Evolutionary conservation across 495 filamentous ascomycete species (phyloP).

Genomic region (Chaetomium tenue): DNA sequence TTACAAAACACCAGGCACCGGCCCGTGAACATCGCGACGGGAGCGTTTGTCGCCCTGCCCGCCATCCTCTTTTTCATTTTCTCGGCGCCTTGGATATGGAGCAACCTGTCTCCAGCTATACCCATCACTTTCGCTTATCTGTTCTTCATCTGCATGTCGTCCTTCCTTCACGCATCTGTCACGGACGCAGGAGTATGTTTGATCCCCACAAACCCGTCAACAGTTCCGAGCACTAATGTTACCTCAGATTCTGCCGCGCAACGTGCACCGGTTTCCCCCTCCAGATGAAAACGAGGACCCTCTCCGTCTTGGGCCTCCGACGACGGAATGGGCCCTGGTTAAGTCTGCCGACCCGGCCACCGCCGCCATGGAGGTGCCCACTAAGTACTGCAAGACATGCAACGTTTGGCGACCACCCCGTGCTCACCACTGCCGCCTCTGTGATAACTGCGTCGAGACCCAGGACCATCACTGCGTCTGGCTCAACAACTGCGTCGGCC

Average conservation of each 20-base stretch:
- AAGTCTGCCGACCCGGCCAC: slow-evolving; percentile 68
- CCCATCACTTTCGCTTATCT: slow-evolving; percentile 88
- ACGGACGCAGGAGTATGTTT: slow-evolving; percentile 85
- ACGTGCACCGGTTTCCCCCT: slow-evolving; percentile 60
- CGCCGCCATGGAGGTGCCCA: slow-evolving; percentile 92
- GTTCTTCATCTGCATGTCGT: slow-evolving; percentile 85
- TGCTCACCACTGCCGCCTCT: slow-evolving; percentile 92
- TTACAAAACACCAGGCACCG: slow-evolving; percentile 83
- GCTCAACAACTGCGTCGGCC: slow-evolving; percentile 97
- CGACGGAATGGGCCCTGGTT: slow-evolving; percentile 87
- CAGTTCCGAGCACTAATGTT: slow-evolving; percentile 24
- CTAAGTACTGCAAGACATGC: slow-evolving; percentile 96
- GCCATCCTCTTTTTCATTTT: slow-evolving; percentile 77
- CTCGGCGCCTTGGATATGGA: slow-evolving; percentile 89
- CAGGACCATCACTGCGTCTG: slow-evolving; percentile 99
- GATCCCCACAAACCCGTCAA: background rate
- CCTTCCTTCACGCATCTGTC: slow-evolving; percentile 86
- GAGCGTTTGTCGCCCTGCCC: slow-evolving; percentile 71
- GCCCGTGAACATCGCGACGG: slow-evolving; percentile 91
- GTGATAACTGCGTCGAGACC: slow-evolving; percentile 95
- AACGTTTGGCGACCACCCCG: slow-evolving; percentile 94
- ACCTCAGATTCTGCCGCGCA: slow-evolving; percentile 75
- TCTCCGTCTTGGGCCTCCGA: slow-evolving; percentile 73
- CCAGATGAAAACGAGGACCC: slow-evolving; percentile 68
- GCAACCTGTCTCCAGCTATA: slow-evolving; percentile 85